Evolutionary conservation across 2,329 filamentous ascomycete genomes (phyloP), one percentile per base, ranked within the genome.

Genomic region (Pochonia chlamydosporia): DNA sequence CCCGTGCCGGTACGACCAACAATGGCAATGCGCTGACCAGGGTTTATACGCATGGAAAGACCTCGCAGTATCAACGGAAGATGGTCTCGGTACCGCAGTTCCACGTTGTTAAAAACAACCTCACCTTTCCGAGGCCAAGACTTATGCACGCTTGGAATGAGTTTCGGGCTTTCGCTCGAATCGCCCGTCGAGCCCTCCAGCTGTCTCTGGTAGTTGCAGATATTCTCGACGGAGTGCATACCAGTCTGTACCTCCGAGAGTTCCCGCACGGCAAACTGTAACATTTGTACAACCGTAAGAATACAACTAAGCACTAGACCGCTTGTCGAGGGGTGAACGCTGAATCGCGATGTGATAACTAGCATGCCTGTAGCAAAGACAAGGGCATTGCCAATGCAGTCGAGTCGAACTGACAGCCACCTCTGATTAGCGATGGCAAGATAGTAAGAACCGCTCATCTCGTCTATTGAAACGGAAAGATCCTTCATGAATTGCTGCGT

Each of bases 231-330:
- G 0, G 91, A 84, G 64, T 96, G 97, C 92, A 97, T 97, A 61
- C 91, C 89, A 68, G 96, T 97, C 66, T 97, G 92, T 8, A 97
- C 89, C 65, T 96, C 92, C 23, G 92, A 91, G 6, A 96, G 76
- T 67, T 97, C 92, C 16, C 93, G 82, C n/a, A 97, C 89, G 1
- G 89, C 92, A 66, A 96, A 96, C 62, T 96, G 92, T 54, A 97
- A 85, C 86, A 96, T 90, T 65, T 95, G 89, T 16, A 95, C 90
- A 59, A 96, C 95, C 13, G 85, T 80, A 16, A 99, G 76, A 60
- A 97, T 95, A 65, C 96, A 97, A 40, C 87, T 93, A 20, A 99
- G 76, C 0, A 97, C 90, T 33, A 97, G 73, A 18, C 93, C 93
- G 40, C 82, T 85, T 47, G 89, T 95, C 43, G 87, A 90, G 2